Evolutionary conservation across 1,284 basidiomycete species (phyloP).

Genomic region (Trametes versicolor): DNA sequence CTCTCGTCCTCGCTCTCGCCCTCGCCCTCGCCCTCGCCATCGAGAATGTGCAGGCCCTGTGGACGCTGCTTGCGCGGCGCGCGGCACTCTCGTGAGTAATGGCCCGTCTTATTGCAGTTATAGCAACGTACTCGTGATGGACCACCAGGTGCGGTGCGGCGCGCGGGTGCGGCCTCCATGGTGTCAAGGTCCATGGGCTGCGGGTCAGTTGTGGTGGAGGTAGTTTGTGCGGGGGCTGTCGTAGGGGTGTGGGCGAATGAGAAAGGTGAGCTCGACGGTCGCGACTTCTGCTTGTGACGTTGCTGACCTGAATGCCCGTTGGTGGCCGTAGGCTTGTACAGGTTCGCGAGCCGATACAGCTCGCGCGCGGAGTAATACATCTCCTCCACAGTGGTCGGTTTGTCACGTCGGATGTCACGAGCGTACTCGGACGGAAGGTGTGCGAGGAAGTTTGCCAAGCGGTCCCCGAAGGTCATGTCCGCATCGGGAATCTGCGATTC

Average conservation of each 20-base stretch:
- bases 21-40: background rate
- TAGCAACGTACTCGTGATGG: background rate
- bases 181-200: slow-evolving; percentile 1
- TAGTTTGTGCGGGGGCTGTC: background rate
- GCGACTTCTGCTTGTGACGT: background rate
- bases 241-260: background rate
- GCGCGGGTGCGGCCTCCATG: background rate
- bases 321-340: background rate
- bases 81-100: background rate
- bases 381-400: slow-evolving; percentile 13
- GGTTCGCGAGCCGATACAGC: slow-evolving; percentile 2
- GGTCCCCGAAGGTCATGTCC: slow-evolving; percentile 14
- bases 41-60: background rate
- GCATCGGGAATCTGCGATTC: slow-evolving; percentile 16
- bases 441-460: slow-evolving; percentile 10
- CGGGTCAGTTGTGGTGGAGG: background rate
- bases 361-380: slow-evolving; percentile 13
- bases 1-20: background rate
- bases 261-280: background rate
- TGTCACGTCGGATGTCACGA: slow-evolving; percentile 9
- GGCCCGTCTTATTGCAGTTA: background rate
- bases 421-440: slow-evolving; percentile 10
- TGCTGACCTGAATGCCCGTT: background rate
- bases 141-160: background rate
- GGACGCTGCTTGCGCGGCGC: background rate